Evolutionary conservation across 208 protist genomes (phyloP).

Genomic region (Trypanosoma congolense): DNA sequence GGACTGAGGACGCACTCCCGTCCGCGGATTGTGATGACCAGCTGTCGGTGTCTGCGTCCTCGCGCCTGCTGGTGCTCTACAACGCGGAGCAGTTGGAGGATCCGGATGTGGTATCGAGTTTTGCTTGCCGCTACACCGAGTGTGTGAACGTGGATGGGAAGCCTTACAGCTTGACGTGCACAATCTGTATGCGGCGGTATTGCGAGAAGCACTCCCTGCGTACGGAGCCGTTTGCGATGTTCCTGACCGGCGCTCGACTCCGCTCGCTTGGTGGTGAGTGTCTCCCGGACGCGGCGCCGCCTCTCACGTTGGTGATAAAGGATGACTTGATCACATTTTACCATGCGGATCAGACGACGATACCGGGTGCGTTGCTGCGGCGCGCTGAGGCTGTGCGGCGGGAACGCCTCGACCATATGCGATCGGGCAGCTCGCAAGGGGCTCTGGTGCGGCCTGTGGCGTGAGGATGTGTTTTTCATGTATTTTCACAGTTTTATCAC

Average conservation of each 20-base stretch:
- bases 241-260: constrained; percentile 34
- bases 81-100: constrained; percentile 50
- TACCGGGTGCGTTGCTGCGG: constrained; percentile 24
- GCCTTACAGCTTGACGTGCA: constrained; percentile 29
- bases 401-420: constrained; percentile 14
- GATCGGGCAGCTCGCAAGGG: background rate
- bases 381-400: background rate
- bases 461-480: too few relatives aligned
- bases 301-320: constrained; percentile 35
- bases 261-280: constrained; percentile 20
- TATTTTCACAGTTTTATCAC: too few relatives aligned
- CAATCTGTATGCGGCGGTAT: constrained; percentile 57
- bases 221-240: constrained; percentile 17
- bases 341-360: constrained; percentile 55
- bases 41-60: background rate
- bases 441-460: too few relatives aligned
- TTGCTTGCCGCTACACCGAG: constrained; percentile 7
- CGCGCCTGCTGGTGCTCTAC: constrained; percentile 27
- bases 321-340: constrained; percentile 50
- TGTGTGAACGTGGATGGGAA: constrained; percentile 32
- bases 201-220: constrained; percentile 35
- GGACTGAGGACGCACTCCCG: background rate
- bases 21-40: constrained; percentile 1
- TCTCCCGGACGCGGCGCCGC: constrained; percentile 16
- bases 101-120: constrained; percentile 18